Evolutionary conservation across 495 filamentous ascomycete genomes (phyloP), one percentile per base, ranked within the genome.

Genomic region (Annulohypoxylon nitens): DNA sequence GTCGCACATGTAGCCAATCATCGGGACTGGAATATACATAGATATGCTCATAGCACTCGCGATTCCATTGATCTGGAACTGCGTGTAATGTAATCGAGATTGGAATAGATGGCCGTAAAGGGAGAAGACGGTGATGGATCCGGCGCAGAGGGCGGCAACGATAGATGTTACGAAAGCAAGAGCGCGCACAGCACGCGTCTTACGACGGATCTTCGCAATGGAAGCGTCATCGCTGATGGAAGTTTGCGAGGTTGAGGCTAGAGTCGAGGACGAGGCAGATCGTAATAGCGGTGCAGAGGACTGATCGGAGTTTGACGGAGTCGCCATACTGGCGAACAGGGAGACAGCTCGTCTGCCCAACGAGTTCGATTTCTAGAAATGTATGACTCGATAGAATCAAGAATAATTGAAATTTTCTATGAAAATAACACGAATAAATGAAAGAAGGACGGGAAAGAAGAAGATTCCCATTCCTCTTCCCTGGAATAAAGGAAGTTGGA

Each of bases 1-100:
- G 80, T 99, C 96, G 81, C 94, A 98, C 30, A 97, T 80, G 79
- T 93, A 96, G 2, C 96, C 96, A 70, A 96, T 90, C n/a, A 97
- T 64, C 3, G 95, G 91, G 1, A 97, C 93, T 9, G 92, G 92
- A 2, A 97, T 86, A 79, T 99, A 99, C 87, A 97, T 90, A 54
- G 92, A 89, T 16, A 98, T 81, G 76, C 92, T 93, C 8, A 92
- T 93, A 23, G 91, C 89, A 74, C 94, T 95, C 50, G 92, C 90
- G 18, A 98, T 89, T 20, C 90, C 88, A 81, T 99, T 99, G 78
- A 99, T 93, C 74, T 93, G 93, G 62, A 94, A 86, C 81, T 99
- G 96, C 1, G 89, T 91, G 76, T 98, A 99, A 71, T 87, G 90
- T 62, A 99, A 85, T 61, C 90, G 88, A 48, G 90, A 89, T 74